A percentile compares a stretch with the other conserved stretches of the same genome.
phyloP scores from a whole-genome alignment of 371 early-diverging fungal genomes.

The Rhizomucor miehei region DNA sequence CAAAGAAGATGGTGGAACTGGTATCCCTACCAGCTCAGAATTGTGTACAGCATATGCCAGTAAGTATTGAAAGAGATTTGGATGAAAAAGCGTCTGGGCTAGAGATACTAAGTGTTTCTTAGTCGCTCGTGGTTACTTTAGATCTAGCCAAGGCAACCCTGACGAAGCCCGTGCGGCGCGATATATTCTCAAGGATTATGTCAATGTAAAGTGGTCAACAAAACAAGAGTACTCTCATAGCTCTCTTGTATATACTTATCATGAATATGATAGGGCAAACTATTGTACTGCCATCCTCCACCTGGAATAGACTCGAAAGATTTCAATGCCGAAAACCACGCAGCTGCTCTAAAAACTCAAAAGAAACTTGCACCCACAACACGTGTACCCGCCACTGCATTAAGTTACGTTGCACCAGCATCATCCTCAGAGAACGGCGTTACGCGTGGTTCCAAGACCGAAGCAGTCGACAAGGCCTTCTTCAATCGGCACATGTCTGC shows the following conservation, averaged over 20 bases:
- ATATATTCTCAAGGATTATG: constrained; percentile 95
- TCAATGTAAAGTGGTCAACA: constrained; percentile 60
- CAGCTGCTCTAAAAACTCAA: constrained; percentile 51
- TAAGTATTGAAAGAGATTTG: constrained; percentile 13
- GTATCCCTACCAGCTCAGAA: constrained; percentile 81
- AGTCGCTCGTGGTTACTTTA: constrained; percentile 89
- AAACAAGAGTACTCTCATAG: no score
- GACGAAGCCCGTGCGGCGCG: constrained; percentile 97
- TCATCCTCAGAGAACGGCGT: constrained; percentile 20
- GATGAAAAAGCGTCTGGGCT: not conserved
- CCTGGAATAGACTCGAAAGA: constrained; percentile 43
- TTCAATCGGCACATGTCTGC: constrained; percentile 51
- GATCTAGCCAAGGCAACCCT: constrained; percentile 92
- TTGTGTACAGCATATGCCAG: constrained; percentile 76
- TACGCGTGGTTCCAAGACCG: constrained; percentile 44
- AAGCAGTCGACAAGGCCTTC: constrained; percentile 65
- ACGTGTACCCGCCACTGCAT: constrained; percentile 52
- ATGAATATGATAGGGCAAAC: no score
- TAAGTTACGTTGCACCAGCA: constrained; percentile 56
- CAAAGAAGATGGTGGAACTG: constrained; percentile 79
- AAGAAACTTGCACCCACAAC: constrained; percentile 52
- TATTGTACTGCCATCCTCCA: constrained; percentile 87
- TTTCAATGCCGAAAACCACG: constrained; percentile 81
- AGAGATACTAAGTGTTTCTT: constrained; percentile 1
- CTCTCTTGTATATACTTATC: not conserved